A percentile compares a stretch with the other conserved stretches of the same genome.
Conservation (phyloP, 2,329 filamentous ascomycete genomes). For the Gnomoniopsis sp. region DNA sequence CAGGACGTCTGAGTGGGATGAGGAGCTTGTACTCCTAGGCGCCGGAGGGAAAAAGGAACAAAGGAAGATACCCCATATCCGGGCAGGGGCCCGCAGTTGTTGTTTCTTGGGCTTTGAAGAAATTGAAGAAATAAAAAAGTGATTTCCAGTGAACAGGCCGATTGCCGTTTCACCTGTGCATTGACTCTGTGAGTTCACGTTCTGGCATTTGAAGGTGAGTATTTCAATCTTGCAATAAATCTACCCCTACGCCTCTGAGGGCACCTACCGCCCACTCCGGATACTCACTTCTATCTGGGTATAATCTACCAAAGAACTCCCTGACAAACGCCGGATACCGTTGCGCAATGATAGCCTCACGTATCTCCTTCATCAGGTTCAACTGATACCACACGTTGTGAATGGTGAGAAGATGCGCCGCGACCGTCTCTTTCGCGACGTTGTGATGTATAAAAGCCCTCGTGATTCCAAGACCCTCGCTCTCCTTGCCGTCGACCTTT, state of each 20-base stretch:
- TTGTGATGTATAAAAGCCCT: conserved; percentile 90
- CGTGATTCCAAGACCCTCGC: conserved; percentile 69
- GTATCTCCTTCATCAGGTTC: conserved; percentile 71
- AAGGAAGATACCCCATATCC: conserved; percentile 11
- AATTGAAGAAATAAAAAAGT: not conserved
- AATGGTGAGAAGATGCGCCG: conserved; percentile 79
- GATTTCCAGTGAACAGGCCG: not conserved
- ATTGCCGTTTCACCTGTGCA: not conserved
- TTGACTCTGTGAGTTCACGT: not conserved
- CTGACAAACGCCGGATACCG: conserved; percentile 74
- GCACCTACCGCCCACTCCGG: conserved; percentile 84
- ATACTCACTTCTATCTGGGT: conserved; percentile 63
- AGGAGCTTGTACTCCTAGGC: not conserved
- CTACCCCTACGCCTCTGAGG: conserved; percentile 73
- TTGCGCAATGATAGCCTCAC: conserved; percentile 78
- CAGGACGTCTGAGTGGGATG: conserved; percentile 50
- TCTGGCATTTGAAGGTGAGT: not conserved
- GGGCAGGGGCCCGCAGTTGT: not conserved
- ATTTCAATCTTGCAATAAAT: conserved; percentile 49
- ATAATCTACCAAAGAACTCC: conserved; percentile 73
- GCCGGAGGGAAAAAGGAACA: not conserved
- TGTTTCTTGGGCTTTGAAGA: not conserved
- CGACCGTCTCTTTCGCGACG: conserved; percentile 89
- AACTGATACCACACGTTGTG: conserved; percentile 96
- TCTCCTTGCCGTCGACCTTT: conserved; percentile 48